Evolutionary conservation across 1,284 basidiomycete genomes (phyloP).

Genomic region (Irpex sp.): DNA sequence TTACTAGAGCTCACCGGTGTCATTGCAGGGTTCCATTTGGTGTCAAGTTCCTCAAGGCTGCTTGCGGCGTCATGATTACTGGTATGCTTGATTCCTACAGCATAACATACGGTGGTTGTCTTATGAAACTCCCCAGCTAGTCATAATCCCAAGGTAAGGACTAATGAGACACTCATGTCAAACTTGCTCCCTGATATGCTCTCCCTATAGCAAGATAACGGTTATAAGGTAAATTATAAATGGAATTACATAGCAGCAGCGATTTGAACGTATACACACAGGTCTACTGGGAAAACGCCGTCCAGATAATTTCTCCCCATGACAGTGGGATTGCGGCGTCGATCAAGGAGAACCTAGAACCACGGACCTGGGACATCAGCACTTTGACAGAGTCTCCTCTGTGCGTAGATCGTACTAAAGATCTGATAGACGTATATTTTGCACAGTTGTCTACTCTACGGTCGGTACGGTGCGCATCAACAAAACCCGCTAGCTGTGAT

Average conservation of each 20-base stretch:
- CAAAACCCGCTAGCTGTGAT: not conserved
- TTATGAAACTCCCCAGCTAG: conserved; percentile 48
- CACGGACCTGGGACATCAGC: conserved; percentile 44
- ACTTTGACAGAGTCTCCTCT: conserved; percentile 35
- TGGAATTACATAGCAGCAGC: too few relatives aligned
- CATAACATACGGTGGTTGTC: not conserved
- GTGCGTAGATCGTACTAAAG: conserved; percentile 54
- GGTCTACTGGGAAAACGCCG: conserved; percentile 86
- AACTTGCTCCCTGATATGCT: not conserved
- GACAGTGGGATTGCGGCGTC: conserved; percentile 69
- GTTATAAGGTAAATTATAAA: conserved; percentile 61
- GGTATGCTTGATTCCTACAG: conserved; percentile 34
- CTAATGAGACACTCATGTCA: not conserved
- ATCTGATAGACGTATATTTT: conserved; percentile 62
- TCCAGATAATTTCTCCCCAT: conserved; percentile 83
- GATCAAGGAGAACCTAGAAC: conserved; percentile 61
- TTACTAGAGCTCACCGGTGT: not conserved
- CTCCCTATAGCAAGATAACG: conserved; percentile 70
- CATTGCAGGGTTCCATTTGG: conserved; percentile 69
- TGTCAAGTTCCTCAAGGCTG: conserved; percentile 61
- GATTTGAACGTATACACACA: conserved; percentile 19
- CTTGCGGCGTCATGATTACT: conserved; percentile 87
- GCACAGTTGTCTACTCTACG: conserved; percentile 39
- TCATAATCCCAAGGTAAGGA: conserved; percentile 78
- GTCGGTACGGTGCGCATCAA: conserved; percentile 36